phyloP scores from a whole-genome alignment of 2,329 filamentous ascomycete species.

The Xylaria arbuscula region DNA sequence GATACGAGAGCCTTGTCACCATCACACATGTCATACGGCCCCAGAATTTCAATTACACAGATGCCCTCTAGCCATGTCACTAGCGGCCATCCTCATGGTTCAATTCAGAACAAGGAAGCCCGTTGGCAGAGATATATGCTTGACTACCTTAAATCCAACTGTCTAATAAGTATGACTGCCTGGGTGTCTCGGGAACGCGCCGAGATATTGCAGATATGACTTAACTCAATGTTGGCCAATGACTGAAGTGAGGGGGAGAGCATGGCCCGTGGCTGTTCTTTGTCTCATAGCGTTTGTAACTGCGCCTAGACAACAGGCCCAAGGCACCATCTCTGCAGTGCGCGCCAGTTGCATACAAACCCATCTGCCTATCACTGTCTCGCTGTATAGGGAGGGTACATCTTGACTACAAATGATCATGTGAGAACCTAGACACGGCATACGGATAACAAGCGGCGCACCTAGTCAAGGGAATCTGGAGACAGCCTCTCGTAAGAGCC shows the following conservation, averaged over 20 bases:
- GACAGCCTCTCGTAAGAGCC: not conserved
- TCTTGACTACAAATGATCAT: not conserved
- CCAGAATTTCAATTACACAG: not conserved
- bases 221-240: slow-evolving; percentile 22
- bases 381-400: not conserved
- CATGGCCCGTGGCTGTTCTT: slow-evolving; percentile 27
- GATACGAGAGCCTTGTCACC: slow-evolving; percentile 6
- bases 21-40: not conserved
- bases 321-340: not conserved
- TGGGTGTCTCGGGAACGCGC: slow-evolving; percentile 36
- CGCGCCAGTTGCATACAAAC: not conserved
- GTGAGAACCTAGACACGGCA: not conserved
- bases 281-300: slow-evolving; percentile 40
- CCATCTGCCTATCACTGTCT: slow-evolving; percentile 4
- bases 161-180: slow-evolving; percentile 6
- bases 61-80: not conserved
- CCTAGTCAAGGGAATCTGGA: not conserved
- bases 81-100: not conserved
- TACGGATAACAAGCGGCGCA: not conserved
- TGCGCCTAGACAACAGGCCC: slow-evolving; percentile 1
- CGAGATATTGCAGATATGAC: slow-evolving; percentile 31
- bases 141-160: not conserved
- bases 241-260: slow-evolving; percentile 7
- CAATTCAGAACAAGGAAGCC: not conserved
- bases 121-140: not conserved